Evolutionary conservation across 2,329 filamentous ascomycete species (phyloP).

Genomic region (Plectosphaerella cucumerina): DNA sequence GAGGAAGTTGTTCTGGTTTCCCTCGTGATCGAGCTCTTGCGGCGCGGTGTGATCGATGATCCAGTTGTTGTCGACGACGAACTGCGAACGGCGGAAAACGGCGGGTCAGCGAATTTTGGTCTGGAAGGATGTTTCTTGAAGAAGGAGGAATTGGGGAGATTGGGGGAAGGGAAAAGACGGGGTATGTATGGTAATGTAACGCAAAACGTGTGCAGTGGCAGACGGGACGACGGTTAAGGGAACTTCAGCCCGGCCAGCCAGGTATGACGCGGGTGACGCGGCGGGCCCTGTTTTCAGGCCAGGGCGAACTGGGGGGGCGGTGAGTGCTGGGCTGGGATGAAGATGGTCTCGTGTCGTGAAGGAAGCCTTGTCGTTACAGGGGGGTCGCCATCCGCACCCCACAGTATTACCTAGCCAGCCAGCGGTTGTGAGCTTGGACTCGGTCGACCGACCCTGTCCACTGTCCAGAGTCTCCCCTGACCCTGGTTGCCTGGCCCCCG

Average conservation of each 20-base stretch:
- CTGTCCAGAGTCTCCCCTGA: no score
- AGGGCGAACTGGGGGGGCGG: background rate
- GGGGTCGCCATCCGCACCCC: background rate
- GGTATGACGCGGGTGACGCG: conserved; percentile 6
- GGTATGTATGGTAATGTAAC: background rate
- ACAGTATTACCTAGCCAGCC: background rate
- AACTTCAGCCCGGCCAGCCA: conserved; percentile 1
- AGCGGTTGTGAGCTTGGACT: no score
- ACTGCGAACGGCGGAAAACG: conserved; percentile 55
- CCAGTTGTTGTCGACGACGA: conserved; percentile 93
- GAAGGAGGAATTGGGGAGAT: conserved; percentile 6
- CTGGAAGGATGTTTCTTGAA: conserved; percentile 4
- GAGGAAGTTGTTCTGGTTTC: conserved; percentile 92
- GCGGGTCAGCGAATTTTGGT: conserved; percentile 8
- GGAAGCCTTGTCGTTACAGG: background rate
- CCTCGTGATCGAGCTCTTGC: conserved; percentile 75
- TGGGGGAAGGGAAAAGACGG: background rate
- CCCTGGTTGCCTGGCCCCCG: no score
- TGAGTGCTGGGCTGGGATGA: background rate
- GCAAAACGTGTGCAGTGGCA: conserved; percentile 6
- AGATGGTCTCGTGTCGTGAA: background rate
- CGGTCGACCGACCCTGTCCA: no score
- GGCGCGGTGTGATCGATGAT: conserved; percentile 75
- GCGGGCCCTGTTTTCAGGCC: background rate
- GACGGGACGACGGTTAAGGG: conserved; percentile 11